These are phyloP conservation scores for Luffa aegyptiaca DNA, from an alignment of 306 rosid species.

Conservation along the genomic window DNA sequence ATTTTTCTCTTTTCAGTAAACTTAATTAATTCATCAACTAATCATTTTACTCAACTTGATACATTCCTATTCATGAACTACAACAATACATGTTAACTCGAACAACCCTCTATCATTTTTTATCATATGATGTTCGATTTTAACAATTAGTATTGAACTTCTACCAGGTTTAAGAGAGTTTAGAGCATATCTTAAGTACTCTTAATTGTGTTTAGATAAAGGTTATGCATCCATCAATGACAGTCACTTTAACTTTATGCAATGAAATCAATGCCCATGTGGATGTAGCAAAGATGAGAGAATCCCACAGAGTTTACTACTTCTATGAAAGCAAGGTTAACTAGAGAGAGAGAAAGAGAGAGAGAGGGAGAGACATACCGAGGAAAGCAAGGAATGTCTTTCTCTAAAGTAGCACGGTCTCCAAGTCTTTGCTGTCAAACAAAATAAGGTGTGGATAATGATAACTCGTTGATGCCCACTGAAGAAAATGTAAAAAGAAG, in stretches of 20 bases:
- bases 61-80: not conserved
- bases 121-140: not conserved
- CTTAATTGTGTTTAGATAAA: not conserved
- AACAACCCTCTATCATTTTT: not conserved
- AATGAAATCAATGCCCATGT: not conserved
- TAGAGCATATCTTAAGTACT: not conserved
- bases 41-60: not conserved
- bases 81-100: not conserved
- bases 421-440: not conserved
- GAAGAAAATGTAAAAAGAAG: not conserved
- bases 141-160: not conserved
- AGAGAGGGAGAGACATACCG: not conserved
- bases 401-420: constrained; percentile 8
- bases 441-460: not conserved
- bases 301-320: not conserved
- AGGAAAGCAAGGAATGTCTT: constrained; percentile 1
- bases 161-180: not conserved
- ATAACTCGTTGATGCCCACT: not conserved
- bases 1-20: not conserved
- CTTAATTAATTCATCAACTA: not conserved
- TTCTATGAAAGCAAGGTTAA: not conserved
- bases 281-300: not conserved
- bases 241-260: not conserved
- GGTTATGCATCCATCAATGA: not conserved
- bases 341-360: not conserved